These are phyloP conservation scores for Alnus glutinosa DNA, from an alignment of 306 rosid species.

Conservation along the genomic window DNA sequence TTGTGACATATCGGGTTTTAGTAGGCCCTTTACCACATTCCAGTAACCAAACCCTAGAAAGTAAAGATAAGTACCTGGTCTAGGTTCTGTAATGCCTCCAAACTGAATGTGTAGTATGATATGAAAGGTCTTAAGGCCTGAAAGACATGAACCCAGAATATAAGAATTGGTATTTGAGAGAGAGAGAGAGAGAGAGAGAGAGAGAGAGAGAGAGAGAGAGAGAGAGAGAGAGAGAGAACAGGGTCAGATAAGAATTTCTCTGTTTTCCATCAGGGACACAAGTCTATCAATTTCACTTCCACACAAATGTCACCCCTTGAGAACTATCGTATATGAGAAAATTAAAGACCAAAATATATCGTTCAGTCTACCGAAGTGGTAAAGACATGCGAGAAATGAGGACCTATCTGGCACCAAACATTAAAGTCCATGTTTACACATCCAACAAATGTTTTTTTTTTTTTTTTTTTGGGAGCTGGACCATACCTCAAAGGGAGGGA, in stretches of 20 bases:
- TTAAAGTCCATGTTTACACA: neutral
- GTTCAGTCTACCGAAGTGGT: neutral
- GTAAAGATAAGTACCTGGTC: slow-evolving; percentile 56
- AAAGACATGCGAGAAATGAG: neutral
- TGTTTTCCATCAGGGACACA: neutral
- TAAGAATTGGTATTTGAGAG: slow-evolving; percentile 1
- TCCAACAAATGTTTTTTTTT: neutral
- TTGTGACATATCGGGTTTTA: neutral
- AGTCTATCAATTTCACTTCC: neutral
- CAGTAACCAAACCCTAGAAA: slow-evolving; percentile 8
- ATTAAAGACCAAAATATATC: neutral
- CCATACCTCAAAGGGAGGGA: neutral
- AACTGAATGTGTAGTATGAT: slow-evolving; percentile 65
- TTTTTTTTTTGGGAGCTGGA: no score
- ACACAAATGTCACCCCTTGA: neutral
- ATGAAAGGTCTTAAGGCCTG: slow-evolving; percentile 90
- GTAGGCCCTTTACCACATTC: neutral
- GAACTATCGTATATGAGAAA: neutral
- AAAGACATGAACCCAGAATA: slow-evolving; percentile 24
- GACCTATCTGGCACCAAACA: neutral
- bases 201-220: slow-evolving; percentile 15
- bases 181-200: slow-evolving; percentile 5
- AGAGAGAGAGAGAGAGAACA: slow-evolving; percentile 8
- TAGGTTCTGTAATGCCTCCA: slow-evolving; percentile 51
- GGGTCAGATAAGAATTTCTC: neutral